A percentile compares a stretch with the other conserved stretches of the same genome.
Conservation (phyloP, 352 stramenopile genomes). For the Lagenidium giganteum region DNA sequence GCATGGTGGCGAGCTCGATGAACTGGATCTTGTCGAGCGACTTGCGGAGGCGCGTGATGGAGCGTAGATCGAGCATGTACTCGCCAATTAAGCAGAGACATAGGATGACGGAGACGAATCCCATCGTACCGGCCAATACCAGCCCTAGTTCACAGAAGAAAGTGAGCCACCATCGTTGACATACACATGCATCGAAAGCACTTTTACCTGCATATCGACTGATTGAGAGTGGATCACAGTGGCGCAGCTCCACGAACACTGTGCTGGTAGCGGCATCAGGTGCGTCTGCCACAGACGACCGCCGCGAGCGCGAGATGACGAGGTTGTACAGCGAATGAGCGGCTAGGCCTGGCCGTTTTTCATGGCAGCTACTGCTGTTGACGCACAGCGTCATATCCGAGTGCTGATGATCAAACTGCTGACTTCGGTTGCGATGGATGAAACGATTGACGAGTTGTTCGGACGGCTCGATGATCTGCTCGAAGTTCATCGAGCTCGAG, state of each 20-base stretch:
- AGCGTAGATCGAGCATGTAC: slow-evolving; percentile 36
- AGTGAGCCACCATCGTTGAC: not conserved
- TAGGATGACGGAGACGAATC: slow-evolving; percentile 35
- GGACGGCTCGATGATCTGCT: too few species aligned
- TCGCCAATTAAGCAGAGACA: slow-evolving; percentile 38
- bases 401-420: too few species aligned
- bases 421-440: too few species aligned
- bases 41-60: slow-evolving; percentile 30
- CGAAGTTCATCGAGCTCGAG: too few species aligned
- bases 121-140: slow-evolving; percentile 30
- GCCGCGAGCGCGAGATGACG: slow-evolving; percentile 27
- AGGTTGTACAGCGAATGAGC: too few species aligned
- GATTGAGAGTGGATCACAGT: slow-evolving; percentile 33
- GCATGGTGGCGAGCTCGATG: slow-evolving; percentile 33
- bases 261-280: not conserved
- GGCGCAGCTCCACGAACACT: slow-evolving; percentile 26
- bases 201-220: slow-evolving; percentile 33
- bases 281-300: not conserved
- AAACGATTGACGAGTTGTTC: too few species aligned
- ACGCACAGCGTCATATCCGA: too few species aligned
- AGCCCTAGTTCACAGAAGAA: slow-evolving; percentile 17
- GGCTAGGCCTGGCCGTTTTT: too few species aligned
- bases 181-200: not conserved
- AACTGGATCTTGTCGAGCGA: slow-evolving; percentile 21
- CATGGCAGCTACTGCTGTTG: too few species aligned